phyloP scores from a whole-genome alignment of 139 green algal species.

The Haematococcus lacustris region DNA sequence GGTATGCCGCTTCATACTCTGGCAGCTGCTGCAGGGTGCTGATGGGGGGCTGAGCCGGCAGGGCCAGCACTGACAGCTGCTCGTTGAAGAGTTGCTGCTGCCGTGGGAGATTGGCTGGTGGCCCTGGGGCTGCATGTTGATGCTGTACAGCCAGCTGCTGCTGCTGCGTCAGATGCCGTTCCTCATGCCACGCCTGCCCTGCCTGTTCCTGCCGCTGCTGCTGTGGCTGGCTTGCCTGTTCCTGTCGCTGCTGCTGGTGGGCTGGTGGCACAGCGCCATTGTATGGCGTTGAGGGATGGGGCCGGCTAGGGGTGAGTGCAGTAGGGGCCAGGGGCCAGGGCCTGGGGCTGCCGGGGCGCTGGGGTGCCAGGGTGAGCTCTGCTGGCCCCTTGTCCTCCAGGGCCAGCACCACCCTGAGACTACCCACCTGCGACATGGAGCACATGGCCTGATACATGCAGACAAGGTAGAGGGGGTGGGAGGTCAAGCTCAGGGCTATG shows the following conservation, averaged over 20 bases:
- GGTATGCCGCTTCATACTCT: conserved; percentile 47
- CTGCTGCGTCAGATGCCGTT: conserved; percentile 6
- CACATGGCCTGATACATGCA: too few species aligned
- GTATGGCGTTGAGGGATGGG: neutral
- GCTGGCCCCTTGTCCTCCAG: conserved; percentile 32
- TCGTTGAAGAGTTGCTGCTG: conserved; percentile 9
- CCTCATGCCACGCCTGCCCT: neutral
- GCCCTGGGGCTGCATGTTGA: conserved; percentile 1
- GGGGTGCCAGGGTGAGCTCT: neutral
- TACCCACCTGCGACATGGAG: conserved; percentile 34
- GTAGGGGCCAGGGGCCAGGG: neutral
- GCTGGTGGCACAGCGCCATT: neutral
- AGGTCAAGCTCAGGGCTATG: too few species aligned
- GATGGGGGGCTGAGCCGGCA: too few species aligned
- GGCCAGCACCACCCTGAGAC: conserved; percentile 39
- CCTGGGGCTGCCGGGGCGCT: neutral
- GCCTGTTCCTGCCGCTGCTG: conserved; percentile 2
- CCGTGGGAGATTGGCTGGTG: neutral
- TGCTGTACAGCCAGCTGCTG: neutral
- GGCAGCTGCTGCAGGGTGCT: conserved; percentile 12
- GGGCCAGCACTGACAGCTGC: too few species aligned
- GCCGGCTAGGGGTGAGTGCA: neutral
- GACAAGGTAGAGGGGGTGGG: too few species aligned
- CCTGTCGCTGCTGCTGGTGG: conserved; percentile 3
- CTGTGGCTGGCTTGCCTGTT: neutral